phyloP scores from a whole-genome alignment of 495 filamentous ascomycete species.

The Letharia lupina region DNA sequence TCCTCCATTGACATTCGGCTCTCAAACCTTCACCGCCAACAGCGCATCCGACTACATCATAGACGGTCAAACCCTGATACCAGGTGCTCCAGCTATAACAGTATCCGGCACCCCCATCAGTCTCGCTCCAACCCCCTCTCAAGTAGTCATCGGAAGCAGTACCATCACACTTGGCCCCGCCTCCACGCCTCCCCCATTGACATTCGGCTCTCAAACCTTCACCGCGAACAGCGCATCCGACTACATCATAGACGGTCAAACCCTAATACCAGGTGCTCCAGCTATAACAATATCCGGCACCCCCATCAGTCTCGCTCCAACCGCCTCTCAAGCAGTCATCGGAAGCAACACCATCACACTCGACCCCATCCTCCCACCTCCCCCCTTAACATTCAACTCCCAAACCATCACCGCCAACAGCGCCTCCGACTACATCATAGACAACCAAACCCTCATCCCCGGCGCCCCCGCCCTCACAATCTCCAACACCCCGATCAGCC shows the following conservation, averaged over 20 bases:
- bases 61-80: slow-evolving; percentile 3
- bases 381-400: background rate
- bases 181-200: background rate
- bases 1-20: slow-evolving; percentile 4
- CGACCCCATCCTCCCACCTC: background rate
- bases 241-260: slow-evolving; percentile 4
- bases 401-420: slow-evolving; percentile 5
- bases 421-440: background rate
- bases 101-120: slow-evolving; percentile 10
- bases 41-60: slow-evolving; percentile 3
- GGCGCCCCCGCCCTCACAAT: background rate
- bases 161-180: background rate
- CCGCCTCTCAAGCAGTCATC: background rate
- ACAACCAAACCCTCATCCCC: slow-evolving; percentile 1
- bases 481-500: too few species aligned
- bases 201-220: slow-evolving; percentile 6
- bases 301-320: background rate
- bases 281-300: slow-evolving; percentile 10
- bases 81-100: slow-evolving; percentile 3
- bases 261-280: background rate
- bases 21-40: slow-evolving; percentile 4
- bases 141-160: background rate
- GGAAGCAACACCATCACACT: too few species aligned
- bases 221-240: slow-evolving; percentile 5
- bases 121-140: background rate